phyloP scores from a whole-genome alignment of 768 basidiomycete genomes.

The Termitomyces sp. region DNA sequence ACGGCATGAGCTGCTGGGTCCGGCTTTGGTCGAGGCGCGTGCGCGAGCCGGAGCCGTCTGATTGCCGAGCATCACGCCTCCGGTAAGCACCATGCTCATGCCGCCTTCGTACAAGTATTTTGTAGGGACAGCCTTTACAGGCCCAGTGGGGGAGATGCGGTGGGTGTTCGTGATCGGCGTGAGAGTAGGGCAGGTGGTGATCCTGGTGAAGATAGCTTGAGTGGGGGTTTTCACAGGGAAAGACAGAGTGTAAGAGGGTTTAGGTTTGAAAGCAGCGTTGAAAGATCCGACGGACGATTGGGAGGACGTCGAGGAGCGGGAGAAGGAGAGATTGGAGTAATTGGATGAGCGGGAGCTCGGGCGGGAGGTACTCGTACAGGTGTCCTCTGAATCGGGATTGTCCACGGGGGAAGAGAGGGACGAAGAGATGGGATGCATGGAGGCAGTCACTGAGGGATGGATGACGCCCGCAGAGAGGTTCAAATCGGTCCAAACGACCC shows the following conservation, averaged over 20 bases:
- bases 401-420: constrained; percentile 2
- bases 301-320: constrained; percentile 28
- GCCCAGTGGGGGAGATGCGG: constrained; percentile 14
- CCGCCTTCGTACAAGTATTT: constrained; percentile 41
- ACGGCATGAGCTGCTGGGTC: not conserved
- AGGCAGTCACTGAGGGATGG: not conserved
- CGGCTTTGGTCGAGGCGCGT: not conserved
- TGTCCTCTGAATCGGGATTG: constrained; percentile 12
- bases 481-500: constrained; percentile 24
- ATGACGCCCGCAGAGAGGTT: not conserved
- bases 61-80: constrained; percentile 41
- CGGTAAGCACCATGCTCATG: constrained; percentile 38
- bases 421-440: constrained; percentile 6
- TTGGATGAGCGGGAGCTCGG: constrained; percentile 38
- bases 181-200: not conserved
- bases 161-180: not conserved
- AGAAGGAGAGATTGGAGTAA: constrained; percentile 24
- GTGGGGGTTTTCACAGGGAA: not conserved
- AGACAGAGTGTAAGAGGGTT: constrained; percentile 14
- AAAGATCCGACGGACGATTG: constrained; percentile 20
- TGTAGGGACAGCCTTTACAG: constrained; percentile 16
- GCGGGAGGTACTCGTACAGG: constrained; percentile 27
- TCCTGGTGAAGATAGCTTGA: not conserved
- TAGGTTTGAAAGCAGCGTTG: constrained; percentile 3
- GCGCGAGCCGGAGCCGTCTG: not conserved